Conservation (phyloP, 306 rosid species). For the Coriaria nepalensis region DNA sequence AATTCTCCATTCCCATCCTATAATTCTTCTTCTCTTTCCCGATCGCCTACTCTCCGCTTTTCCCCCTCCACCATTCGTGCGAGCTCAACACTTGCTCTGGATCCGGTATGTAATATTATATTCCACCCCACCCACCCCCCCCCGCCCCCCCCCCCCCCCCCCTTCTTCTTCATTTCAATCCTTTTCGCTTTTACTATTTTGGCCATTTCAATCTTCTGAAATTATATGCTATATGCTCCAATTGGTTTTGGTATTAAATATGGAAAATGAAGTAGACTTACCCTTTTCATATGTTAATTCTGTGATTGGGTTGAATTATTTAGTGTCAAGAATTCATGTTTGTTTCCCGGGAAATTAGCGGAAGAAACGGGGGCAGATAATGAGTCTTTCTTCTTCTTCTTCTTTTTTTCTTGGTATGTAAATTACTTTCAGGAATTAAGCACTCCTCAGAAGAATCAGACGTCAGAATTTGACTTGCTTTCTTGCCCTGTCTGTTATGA, state of each 20-base stretch:
- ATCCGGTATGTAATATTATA: slow-evolving; percentile 23
- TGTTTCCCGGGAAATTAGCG: too few species aligned
- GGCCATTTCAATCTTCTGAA: too few species aligned
- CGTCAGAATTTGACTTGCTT: slow-evolving; percentile 29
- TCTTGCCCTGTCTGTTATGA: slow-evolving; percentile 88
- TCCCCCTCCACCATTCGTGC: slow-evolving; percentile 24
- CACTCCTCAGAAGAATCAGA: slow-evolving; percentile 24
- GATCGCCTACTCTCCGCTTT: slow-evolving; percentile 10
- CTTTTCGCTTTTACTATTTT: too few species aligned
- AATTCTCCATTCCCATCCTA: slow-evolving; percentile 23
- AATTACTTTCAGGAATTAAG: slow-evolving; percentile 24
- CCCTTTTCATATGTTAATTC: neutral
- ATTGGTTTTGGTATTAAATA: too few species aligned
- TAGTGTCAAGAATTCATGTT: too few species aligned
- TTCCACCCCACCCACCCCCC: neutral
- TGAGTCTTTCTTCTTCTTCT: too few species aligned
- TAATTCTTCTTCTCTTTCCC: slow-evolving; percentile 24
- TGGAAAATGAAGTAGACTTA: too few species aligned
- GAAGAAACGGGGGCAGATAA: neutral
- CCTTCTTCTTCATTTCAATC: too few species aligned
- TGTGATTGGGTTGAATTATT: neutral
- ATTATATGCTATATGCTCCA: too few species aligned
- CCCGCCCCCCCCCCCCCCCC: too few species aligned
- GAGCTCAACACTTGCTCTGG: slow-evolving; percentile 24
- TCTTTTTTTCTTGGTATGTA: neutral